Percentiles rank a stretch among this genome's conserved stretches.
Conservation (phyloP, 768 basidiomycete genomes). For the Daedaleopsis nitida region DNA sequence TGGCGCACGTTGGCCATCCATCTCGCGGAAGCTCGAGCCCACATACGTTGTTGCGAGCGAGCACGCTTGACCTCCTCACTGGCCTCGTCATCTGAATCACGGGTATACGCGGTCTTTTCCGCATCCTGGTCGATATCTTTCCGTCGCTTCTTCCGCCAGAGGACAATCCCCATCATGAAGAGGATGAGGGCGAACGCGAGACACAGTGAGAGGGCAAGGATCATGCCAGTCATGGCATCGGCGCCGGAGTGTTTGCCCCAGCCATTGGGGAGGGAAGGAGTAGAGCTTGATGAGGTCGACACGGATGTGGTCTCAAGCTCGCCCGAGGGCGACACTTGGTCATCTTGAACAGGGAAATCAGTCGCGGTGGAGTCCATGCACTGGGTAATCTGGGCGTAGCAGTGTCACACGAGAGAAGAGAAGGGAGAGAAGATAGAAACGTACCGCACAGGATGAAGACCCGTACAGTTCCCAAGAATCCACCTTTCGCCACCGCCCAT, state of each 20-base stretch:
- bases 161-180: constrained; percentile 61
- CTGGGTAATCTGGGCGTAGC: constrained; percentile 16
- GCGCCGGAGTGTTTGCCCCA: constrained; percentile 18
- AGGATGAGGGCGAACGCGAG: constrained; percentile 62
- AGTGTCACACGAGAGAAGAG: constrained; percentile 4
- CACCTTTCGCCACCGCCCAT: constrained; percentile 61
- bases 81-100: constrained; percentile 38
- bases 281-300: constrained; percentile 38
- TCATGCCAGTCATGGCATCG: constrained; percentile 28
- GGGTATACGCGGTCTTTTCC: constrained; percentile 45
- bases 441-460: constrained; percentile 63
- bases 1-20: constrained; percentile 69
- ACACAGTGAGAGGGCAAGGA: constrained; percentile 58
- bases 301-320: constrained; percentile 41
- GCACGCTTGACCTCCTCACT: constrained; percentile 39
- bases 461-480: constrained; percentile 65
- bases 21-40: constrained; percentile 65
- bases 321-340: constrained; percentile 12
- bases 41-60: constrained; percentile 56
- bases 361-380: constrained; percentile 25
- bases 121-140: constrained; percentile 44
- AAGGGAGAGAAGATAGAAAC: constrained; percentile 24
- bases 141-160: constrained; percentile 54
- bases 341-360: constrained; percentile 59
- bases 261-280: constrained; percentile 22